Evolutionary conservation across 345 rosid species (phyloP).

Genomic region (Raphanus sativus): DNA sequence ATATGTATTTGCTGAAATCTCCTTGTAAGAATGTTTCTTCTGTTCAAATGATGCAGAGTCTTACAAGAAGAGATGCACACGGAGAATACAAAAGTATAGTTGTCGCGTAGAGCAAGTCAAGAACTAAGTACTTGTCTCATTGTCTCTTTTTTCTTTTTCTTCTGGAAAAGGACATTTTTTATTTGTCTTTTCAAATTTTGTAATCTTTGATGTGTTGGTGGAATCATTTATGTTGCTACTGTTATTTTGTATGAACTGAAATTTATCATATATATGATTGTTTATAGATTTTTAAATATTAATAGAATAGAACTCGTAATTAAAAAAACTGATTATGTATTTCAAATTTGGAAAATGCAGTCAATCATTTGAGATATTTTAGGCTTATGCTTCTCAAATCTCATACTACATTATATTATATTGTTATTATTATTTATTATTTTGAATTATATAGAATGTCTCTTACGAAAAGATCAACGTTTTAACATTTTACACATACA

Average conservation of each 20-base stretch:
- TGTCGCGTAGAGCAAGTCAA: conserved; percentile 17
- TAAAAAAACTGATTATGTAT: not conserved
- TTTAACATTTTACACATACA: too few relatives aligned
- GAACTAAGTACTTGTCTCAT: conserved; percentile 12
- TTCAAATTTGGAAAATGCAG: too few relatives aligned
- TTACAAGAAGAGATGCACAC: not conserved
- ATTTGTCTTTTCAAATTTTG: conserved; percentile 29
- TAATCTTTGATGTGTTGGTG: conserved; percentile 23
- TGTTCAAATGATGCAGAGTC: not conserved
- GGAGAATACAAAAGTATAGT: conserved; percentile 21
- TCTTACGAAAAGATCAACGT: too few relatives aligned
- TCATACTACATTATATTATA: not conserved
- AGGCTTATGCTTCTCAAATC: not conserved
- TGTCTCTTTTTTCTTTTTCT: not conserved
- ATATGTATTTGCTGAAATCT: not conserved
- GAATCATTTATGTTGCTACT: conserved; percentile 2
- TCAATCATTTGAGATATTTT: not conserved
- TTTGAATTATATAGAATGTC: too few relatives aligned
- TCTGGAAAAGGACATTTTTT: conserved; percentile 30
- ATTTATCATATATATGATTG: not conserved
- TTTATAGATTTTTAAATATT: too few relatives aligned
- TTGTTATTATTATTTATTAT: not conserved
- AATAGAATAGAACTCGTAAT: not conserved
- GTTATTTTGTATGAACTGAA: not conserved
- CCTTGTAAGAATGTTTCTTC: not conserved